Base-by-base conservation (phyloP, 495 filamentous ascomycete species). In the Aspergillus funiculosus region DNA sequence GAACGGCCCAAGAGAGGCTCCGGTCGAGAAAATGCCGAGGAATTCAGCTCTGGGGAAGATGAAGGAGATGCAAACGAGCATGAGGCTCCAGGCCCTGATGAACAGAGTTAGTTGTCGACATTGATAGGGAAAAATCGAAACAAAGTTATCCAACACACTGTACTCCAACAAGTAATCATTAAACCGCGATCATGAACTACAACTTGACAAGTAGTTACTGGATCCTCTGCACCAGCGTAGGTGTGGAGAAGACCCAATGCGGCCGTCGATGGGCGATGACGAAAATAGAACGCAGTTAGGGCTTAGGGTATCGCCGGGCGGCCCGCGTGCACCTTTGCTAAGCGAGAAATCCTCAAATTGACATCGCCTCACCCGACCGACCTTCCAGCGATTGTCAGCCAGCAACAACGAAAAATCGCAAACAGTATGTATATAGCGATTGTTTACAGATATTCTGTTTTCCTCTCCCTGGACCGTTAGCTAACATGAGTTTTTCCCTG, bases 391-490 rank as follows among this genome's bases (percentile, higher is more conserved):
- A 73, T 64, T 63, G 68, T 69, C 64, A 63, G 59, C 66, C 59
- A 66, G 65, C 61, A 69, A 58, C 70, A 67, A 73, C 68, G 66
- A 70, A 63, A 72, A 67, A 65, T 68, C 75, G 73, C 73, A 75
- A 75, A 64, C 73, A 80, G 78, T 80, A 81, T 64, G 78, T 76
- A 36, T 36, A 31, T 43, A 50, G 32, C 51, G 35, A 40, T 49
- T 32, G 26, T 24, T 43, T 50, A 38, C 40, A 43, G 32, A 53
- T 34, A 42, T 55, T 27, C 34, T 50, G n/a, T n/a, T n/a, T 20
- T 8, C 10, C 11, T 39, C 39, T 11, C 27, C 36, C 34, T 48
- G 50, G 50, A 54, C 46, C 11, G 38, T 31, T 25, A 58, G 60
- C 70, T 72, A 64, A 72, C 62, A 53, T 60, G 42, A 51, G 46